Conservation (phyloP, 2,329 filamentous ascomycete genomes). For the Byssothecium circinans region DNA sequence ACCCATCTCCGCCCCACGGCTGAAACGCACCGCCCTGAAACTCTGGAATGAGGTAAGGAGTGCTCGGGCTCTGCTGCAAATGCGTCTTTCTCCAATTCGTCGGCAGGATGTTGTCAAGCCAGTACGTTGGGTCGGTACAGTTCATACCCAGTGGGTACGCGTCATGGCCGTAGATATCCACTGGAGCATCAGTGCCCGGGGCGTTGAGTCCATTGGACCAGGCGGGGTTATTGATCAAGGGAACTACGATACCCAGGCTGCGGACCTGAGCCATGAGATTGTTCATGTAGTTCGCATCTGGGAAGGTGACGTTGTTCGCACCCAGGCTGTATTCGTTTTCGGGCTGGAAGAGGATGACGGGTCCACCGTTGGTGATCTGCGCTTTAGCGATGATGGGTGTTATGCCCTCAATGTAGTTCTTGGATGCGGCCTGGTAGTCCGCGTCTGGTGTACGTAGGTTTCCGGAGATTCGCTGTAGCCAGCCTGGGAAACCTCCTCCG, state of each 20-base stretch:
- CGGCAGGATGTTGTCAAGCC: conserved; percentile 59
- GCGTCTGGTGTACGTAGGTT: conserved; percentile 62
- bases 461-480: conserved; percentile 67
- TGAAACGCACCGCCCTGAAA: conserved; percentile 72
- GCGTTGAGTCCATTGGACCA: conserved; percentile 60
- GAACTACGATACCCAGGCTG: conserved; percentile 69
- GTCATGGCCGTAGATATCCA: conserved; percentile 68
- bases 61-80: conserved; percentile 61
- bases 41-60: conserved; percentile 62
- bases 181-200: conserved; percentile 58
- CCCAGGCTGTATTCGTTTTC: conserved; percentile 74
- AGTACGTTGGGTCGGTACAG: conserved; percentile 61
- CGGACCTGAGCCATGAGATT: conserved; percentile 68
- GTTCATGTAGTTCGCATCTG: conserved; percentile 67
- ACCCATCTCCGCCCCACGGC: conserved; percentile 70
- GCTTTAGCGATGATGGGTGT: conserved; percentile 69
- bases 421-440: conserved; percentile 65
- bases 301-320: conserved; percentile 55
- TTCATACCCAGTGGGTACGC: conserved; percentile 63
- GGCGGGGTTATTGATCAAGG: conserved; percentile 73
- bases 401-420: conserved; percentile 57
- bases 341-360: conserved; percentile 73
- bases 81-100: conserved; percentile 58
- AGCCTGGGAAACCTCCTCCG: conserved; percentile 77
- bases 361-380: conserved; percentile 79